These are phyloP conservation scores for Galerina sulciceps DNA, from an alignment of 768 basidiomycete species.

Conservation along the genomic window DNA sequence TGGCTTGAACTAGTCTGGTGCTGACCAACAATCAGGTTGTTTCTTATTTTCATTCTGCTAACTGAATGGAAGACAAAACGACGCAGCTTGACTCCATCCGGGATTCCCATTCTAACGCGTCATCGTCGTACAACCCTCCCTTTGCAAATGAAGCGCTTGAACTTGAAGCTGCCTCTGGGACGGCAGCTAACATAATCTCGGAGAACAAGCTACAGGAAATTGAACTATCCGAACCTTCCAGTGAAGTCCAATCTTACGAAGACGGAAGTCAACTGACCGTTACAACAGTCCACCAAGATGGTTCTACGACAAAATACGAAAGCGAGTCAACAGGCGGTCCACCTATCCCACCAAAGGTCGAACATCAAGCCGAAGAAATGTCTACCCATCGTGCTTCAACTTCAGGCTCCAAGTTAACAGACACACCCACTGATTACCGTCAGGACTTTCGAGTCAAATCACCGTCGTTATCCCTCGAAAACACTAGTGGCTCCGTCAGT, in stretches of 20 bases:
- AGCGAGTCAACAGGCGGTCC: slow-evolving; percentile 8
- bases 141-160: neutral
- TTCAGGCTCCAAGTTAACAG: slow-evolving; percentile 3
- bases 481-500: slow-evolving; percentile 15
- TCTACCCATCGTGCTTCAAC: neutral
- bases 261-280: neutral
- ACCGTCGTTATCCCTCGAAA: slow-evolving; percentile 26
- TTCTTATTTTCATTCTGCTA: neutral
- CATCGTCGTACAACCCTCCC: slow-evolving; percentile 5
- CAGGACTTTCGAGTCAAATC: slow-evolving; percentile 28
- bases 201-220: slow-evolving; percentile 2
- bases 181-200: slow-evolving; percentile 2
- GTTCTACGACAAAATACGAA: slow-evolving; percentile 3
- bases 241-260: neutral
- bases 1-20: neutral
- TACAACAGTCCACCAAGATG: slow-evolving; percentile 4
- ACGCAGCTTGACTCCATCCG: slow-evolving; percentile 11
- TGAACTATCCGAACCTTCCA: neutral
- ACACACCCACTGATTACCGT: slow-evolving; percentile 12
- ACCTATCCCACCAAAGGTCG: slow-evolving; percentile 21
- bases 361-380: slow-evolving; percentile 4
- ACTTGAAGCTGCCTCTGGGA: neutral
- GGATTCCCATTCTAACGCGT: slow-evolving; percentile 12
- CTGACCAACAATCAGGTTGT: neutral
- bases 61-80: slow-evolving; percentile 21